These are phyloP conservation scores for Paracoccidioides lutzii DNA, from an alignment of 2,329 filamentous ascomycete species.

Conservation along the genomic window DNA sequence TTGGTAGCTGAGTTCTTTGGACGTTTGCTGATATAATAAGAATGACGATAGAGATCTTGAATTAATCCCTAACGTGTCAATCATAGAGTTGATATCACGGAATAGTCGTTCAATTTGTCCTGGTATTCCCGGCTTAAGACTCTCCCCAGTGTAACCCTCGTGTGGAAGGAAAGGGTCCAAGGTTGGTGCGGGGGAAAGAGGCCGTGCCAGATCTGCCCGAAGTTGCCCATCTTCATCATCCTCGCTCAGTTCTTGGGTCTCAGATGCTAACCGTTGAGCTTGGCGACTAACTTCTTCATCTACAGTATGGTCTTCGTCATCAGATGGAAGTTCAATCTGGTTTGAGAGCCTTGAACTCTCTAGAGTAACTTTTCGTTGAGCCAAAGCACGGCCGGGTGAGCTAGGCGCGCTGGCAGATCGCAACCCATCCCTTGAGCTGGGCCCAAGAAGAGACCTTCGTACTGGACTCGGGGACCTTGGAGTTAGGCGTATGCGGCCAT, in stretches of 20 bases:
- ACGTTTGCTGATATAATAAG: conserved; percentile 35
- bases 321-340: conserved; percentile 14
- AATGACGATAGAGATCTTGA: conserved; percentile 51
- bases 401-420: conserved; percentile 29
- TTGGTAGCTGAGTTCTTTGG: conserved; percentile 39
- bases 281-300: conserved; percentile 20
- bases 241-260: conserved; percentile 27
- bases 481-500: conserved; percentile 17
- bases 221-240: conserved; percentile 38
- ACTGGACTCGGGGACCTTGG: conserved; percentile 37
- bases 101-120: conserved; percentile 39
- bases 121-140: conserved; percentile 35
- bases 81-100: conserved; percentile 58
- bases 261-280: conserved; percentile 22
- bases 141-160: conserved; percentile 33
- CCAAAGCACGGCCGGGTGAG: conserved; percentile 26
- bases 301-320: conserved; percentile 20
- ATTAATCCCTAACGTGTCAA: conserved; percentile 83
- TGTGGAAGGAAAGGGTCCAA: conserved; percentile 38
- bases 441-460: conserved; percentile 20
- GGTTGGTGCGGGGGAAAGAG: conserved; percentile 30
- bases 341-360: conserved; percentile 22
- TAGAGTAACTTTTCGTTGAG: conserved; percentile 28
- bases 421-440: conserved; percentile 19
- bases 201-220: conserved; percentile 32